Base-by-base conservation (phyloP, 169 alveolate genomes). In the Eimeria acervulina region DNA sequence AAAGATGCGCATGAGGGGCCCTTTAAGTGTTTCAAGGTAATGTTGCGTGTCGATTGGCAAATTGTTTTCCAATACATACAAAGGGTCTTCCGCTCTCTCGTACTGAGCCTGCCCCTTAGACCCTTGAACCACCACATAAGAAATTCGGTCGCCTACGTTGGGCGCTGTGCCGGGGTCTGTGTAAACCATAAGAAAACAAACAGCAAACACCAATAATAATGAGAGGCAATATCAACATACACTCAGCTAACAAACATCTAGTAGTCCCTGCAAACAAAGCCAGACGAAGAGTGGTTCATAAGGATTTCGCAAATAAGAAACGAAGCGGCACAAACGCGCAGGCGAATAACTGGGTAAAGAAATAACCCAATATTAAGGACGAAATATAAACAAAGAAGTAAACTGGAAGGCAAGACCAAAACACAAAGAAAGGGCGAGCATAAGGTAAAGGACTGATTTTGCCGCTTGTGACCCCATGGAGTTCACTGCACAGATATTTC, bases 31-130 rank as follows among this genome's bases (percentile, higher is more conserved):
- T 90, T 99, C 99, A 63, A 99, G 97, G 98, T 99, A 99, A 96
- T 99, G 99, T 95, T 99, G 99, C 61, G 99, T 98, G 97, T 99
- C 99, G 36, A 99, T 98, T 8, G 99, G 99, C 47, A 99, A 96
- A 97, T 99, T 99, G 94, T 99, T 98, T 95, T 99, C 99, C 72
- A 99, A 97, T 13, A 99, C 99, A 97, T 98, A 99, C 47, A 99
- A 97, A 74, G 99, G 99, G 96, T 99, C 99, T 97, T 99, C 99
- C 40, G 99, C 99, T 90, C 99, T 98, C 97, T 99, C 99, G 97
- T 99, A 99, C 89, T 92, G 96, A 44, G 95, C 95, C 72, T 95
- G 96, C 33, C 93, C 96, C 70, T 95, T 95, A 28, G 89, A 55
- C 13, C 96, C 96, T 42, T 68, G 90, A 66, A 95, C 78, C 31